Base-by-base conservation (phyloP, 2,329 filamentous ascomycete genomes). In the Pseudogymnoascus sp. region DNA sequence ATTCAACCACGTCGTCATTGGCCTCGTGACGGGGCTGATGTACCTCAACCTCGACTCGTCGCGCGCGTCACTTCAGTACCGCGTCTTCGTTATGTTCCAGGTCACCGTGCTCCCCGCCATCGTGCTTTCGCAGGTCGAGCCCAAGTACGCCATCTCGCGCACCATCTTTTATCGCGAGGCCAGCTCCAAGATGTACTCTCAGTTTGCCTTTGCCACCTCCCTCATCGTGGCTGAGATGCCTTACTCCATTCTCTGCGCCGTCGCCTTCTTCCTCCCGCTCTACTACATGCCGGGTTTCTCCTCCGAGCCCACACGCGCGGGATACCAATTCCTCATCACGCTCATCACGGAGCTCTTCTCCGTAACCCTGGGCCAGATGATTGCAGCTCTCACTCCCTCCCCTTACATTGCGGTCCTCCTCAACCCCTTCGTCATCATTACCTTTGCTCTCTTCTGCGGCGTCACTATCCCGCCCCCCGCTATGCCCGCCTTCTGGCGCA, bases 301-400 rank as follows among this genome's bases (percentile, higher is more conserved):
- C 56, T 28, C 13, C 19, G 61, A 66, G 33, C 59, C 30, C 10
- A 8, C 30, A 2, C 45, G 77, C 18, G 76, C 80, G 0, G 83
- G 82, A 26, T 84, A 83, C 67, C 81, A 84, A 69, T 81, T 83
- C 64, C 70, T 84, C 23, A 84, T 82, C 70, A 82, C 79, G 0
- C 78, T 78, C 1, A 80, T 87, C 52, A 92, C 89, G 0, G 90
- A 95, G 71, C 71, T 95, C 56, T 95, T 96, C 74, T 84, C 88
- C 7, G 86, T 95, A 37, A 90, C 89, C 0, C 76, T 95, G 1
- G 83, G 82, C 0, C 83, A 86, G 65, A 81, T 83, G 66, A 74
- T 85, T 15, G 81, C 82, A 0, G 82, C 83, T 0, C 85, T 83
- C 62, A 79, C 82, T 0, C 82, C 82, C 0, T 84, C 82, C 62